A percentile compares a stretch with the other conserved stretches of the same genome.
Evolutionary conservation across 495 filamentous ascomycete species (phyloP).

Genomic region (Lasiosphaeriaceae sp.): DNA sequence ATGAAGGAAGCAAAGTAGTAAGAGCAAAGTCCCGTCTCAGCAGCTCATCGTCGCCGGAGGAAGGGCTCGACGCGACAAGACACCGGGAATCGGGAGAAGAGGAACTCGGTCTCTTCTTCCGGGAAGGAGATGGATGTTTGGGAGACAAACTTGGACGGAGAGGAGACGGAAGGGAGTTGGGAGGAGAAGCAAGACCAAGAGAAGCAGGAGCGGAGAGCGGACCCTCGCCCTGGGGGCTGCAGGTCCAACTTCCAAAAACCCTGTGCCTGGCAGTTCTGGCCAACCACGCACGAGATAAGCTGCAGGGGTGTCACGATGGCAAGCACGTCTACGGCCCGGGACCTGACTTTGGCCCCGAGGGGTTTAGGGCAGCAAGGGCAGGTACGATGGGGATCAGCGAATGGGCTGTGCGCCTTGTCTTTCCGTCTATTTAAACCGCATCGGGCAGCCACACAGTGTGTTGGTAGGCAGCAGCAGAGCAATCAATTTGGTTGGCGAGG

Average conservation of each 20-base stretch:
- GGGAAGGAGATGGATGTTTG: background rate
- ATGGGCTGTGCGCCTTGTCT: background rate
- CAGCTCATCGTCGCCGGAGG: background rate
- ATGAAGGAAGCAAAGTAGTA: background rate
- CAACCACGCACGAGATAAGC: no score
- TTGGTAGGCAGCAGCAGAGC: no score
- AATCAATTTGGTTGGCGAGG: no score
- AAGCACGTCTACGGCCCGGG: background rate
- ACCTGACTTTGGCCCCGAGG: background rate
- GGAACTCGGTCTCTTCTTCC: background rate
- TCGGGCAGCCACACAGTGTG: no score
- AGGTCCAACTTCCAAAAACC: no score
- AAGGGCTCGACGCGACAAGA: background rate
- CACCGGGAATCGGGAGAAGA: background rate
- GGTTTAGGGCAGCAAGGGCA: background rate
- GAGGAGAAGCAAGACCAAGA: background rate
- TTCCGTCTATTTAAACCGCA: no score
- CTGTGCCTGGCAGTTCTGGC: no score
- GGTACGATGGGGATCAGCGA: background rate
- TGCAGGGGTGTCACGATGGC: background rate
- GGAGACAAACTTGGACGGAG: background rate
- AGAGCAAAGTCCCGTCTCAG: background rate
- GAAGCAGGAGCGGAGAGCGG: background rate
- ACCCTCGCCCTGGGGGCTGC: no score
- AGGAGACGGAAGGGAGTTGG: background rate